Base-by-base conservation (phyloP, 768 basidiomycete species). In the Sporobolomyces phaffii region DNA sequence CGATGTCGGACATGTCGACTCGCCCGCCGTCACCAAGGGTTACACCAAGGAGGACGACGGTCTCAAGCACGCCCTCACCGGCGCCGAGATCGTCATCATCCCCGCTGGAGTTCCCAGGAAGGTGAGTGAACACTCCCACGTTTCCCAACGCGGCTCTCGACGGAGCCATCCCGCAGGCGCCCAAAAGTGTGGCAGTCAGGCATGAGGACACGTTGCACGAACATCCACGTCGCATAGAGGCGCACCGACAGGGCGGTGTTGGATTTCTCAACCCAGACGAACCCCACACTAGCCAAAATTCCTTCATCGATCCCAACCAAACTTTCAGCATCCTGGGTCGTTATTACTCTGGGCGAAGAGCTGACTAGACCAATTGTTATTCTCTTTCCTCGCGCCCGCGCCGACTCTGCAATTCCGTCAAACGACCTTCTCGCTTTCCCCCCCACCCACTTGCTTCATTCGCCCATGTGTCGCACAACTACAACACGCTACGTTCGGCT, bases 71-170 rank as follows among this genome's bases (percentile, higher is more conserved):
- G 83, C 84, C 45, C 83, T 99, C 73, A 84, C 82, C 49, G 91
- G 89, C 65, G 92, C 92, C 15, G 85, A 96, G 70, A 74, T 99
- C 68, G 87, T 99, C 72, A 83, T 99, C 65, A 96, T 98, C 77
- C 94, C 94, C 60, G 94, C 94, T 74, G 94, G 94, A 77, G 86
- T 98, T 5, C 94, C 94, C 58, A 84, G 94, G 73, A 99, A 99
- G 80, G 77, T 78, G 26, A n/a, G 68, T 2, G 7, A 15, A 0
- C 20, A 9, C 7, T 47, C 45, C 26, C n/a, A 34, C 33, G 22
- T 36, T 20, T 38, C 17, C 17, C 38, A 38, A 17, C 38, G 10
- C 9, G 10, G 38, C 49, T 3, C 38, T 9, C 38, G 38, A 38
- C 17, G 10, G 38, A 9, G 9, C 9, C n/a, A n/a, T n/a, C n/a